Base-by-base conservation (phyloP, 306 rosid genomes). In the Cucurbita maxima region DNA sequence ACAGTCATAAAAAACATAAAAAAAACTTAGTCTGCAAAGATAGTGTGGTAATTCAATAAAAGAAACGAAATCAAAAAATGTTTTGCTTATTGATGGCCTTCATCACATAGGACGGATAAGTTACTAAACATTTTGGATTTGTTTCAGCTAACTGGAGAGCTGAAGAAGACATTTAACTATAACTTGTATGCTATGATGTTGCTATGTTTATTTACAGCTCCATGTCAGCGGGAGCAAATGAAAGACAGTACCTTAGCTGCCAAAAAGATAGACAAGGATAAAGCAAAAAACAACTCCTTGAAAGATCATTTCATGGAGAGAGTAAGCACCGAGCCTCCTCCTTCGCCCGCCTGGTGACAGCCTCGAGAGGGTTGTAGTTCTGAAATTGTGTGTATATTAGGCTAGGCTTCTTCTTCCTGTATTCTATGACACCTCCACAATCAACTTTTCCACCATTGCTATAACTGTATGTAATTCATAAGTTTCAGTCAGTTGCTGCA, bases 141-240 rank as follows among this genome's bases (percentile, higher is more conserved):
- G 55, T 25, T 13, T 71, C 10, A 51, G 44, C 59, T 25, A 61
- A 61, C 69, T 16, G 30, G 44, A 66, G 60, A 66, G 44, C 30
- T n/a, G 47, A 50, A 48, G 59, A 50, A 50, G 18, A 71, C 8
- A 36, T 50, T 50, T 20, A 20, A 74, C 63, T 56, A 58, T 41
- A 56, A 74, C 63, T 50, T 41, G 41, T 58, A 58, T 76, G 53
- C 85, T 81, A 76, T 47, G 34, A 30, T 78, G 80, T 66, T 66
- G 70, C 71, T 76, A 71, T 76, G 53, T 83, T 71, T 76, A 84
- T 86, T 70, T 82, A 88, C 93, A 82, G 74, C 79, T 83, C 79
- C 57, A 62, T 58, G 50, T 75, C 58, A 72, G 75, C 60, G 45
- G 78, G 75, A 62, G 78, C 48, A 75, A 72, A 73, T 77, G 78